These are phyloP conservation scores for Penicillium robsamsonii DNA, from an alignment of 495 filamentous ascomycete species.

Conservation along the genomic window DNA sequence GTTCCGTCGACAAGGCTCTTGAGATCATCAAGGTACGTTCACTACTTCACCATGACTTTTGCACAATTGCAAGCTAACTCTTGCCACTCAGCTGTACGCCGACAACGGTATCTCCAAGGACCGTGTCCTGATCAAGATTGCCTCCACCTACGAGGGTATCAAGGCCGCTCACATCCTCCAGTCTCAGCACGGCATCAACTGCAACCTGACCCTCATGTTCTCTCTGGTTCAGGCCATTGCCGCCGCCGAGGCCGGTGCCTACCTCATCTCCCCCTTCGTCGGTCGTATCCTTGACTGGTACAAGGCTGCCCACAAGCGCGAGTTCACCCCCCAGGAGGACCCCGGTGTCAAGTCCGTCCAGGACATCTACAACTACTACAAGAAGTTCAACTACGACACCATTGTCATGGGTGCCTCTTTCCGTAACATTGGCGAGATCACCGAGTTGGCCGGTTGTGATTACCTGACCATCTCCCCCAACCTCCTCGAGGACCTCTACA, in stretches of 20 bases:
- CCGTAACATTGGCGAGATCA: slow-evolving; percentile 93
- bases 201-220: slow-evolving; percentile 99
- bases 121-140: slow-evolving; percentile 68
- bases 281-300: slow-evolving; percentile 99
- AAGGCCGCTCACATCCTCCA: slow-evolving; percentile 94
- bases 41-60: neutral
- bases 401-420: slow-evolving; percentile 99
- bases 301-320: slow-evolving; percentile 94
- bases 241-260: slow-evolving; percentile 93
- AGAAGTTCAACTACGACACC: slow-evolving; percentile 98
- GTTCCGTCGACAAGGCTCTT: slow-evolving; percentile 90
- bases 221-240: slow-evolving; percentile 93
- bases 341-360: slow-evolving; percentile 96
- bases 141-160: slow-evolving; percentile 84
- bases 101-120: slow-evolving; percentile 86
- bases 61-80: neutral
- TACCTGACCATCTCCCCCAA: slow-evolving; percentile 97
- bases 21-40: slow-evolving; percentile 86
- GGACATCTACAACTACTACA: slow-evolving; percentile 99
- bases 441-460: slow-evolving; percentile 95
- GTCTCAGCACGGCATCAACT: slow-evolving; percentile 90
- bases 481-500: slow-evolving; percentile 90
- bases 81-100: slow-evolving; percentile 74
- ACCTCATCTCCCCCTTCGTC: slow-evolving; percentile 99
- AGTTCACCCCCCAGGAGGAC: slow-evolving; percentile 84